These are phyloP conservation scores for Forsythia suspensa DNA, from an alignment of 257 asterid genomes.

Conservation along the genomic window DNA sequence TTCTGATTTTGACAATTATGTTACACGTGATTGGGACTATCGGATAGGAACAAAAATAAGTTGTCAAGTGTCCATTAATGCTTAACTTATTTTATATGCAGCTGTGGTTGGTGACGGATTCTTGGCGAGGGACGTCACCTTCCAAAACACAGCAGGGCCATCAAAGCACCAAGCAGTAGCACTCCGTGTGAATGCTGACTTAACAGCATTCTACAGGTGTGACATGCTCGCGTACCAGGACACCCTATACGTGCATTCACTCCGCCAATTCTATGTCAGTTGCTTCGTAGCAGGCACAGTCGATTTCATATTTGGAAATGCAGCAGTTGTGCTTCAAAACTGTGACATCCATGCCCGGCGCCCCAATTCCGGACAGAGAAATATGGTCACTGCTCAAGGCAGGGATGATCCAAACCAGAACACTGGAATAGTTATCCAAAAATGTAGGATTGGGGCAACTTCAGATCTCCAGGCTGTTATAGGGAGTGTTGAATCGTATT, in stretches of 20 bases:
- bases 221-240: constrained; percentile 57
- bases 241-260: constrained; percentile 63
- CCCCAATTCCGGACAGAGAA: constrained; percentile 48
- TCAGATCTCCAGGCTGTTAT: constrained; percentile 40
- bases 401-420: constrained; percentile 57
- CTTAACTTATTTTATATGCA: constrained; percentile 17
- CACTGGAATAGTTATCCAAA: constrained; percentile 59
- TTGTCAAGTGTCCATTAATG: not conserved
- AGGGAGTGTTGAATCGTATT: constrained; percentile 37
- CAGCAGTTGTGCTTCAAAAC: constrained; percentile 45
- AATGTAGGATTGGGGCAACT: constrained; percentile 47
- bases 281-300: constrained; percentile 56
- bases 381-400: constrained; percentile 71
- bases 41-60: too few species aligned
- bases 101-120: constrained; percentile 53
- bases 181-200: constrained; percentile 56
- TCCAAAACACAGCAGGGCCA: constrained; percentile 65
- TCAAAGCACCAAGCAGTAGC: constrained; percentile 58
- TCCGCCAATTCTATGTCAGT: constrained; percentile 57
- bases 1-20: not conserved
- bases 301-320: constrained; percentile 67
- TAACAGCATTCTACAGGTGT: constrained; percentile 57
- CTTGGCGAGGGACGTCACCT: constrained; percentile 55
- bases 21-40: not conserved
- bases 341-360: constrained; percentile 64